phyloP scores from a whole-genome alignment of 1,284 basidiomycete genomes.

The Rhodotorula mucilaginosa region DNA sequence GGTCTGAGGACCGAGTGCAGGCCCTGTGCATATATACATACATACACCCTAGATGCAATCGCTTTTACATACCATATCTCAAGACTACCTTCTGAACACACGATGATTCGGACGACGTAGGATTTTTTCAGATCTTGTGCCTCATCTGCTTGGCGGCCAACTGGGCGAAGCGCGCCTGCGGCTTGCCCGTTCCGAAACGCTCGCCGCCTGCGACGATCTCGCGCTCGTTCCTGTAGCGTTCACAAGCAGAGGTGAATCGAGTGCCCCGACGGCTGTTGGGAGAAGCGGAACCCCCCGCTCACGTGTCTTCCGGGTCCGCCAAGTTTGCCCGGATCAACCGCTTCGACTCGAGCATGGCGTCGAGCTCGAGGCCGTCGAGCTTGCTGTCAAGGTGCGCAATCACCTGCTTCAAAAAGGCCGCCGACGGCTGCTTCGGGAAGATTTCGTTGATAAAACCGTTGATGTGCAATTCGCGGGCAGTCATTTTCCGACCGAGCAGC shows the following conservation, averaged over 20 bases:
- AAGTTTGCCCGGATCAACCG: constrained; percentile 22
- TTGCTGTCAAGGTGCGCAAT: constrained; percentile 25
- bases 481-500: constrained; percentile 35
- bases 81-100: neutral
- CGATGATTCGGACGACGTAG: neutral
- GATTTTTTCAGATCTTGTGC: constrained; percentile 31
- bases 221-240: constrained; percentile 24
- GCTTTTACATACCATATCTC: neutral
- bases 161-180: constrained; percentile 26
- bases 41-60: neutral
- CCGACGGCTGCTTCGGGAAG: constrained; percentile 21
- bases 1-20: neutral
- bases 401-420: constrained; percentile 1
- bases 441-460: constrained; percentile 36
- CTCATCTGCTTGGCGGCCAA: constrained; percentile 32
- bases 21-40: neutral
- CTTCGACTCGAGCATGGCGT: constrained; percentile 31
- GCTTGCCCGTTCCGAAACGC: constrained; percentile 32
- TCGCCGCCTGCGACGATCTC: constrained; percentile 38
- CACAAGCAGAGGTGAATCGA: neutral
- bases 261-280: neutral
- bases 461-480: constrained; percentile 21
- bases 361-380: constrained; percentile 26
- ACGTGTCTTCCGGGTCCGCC: constrained; percentile 31
- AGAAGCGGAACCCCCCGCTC: neutral